phyloP scores from a whole-genome alignment of 306 rosid genomes.

The apple (Malus domestica) region DNA sequence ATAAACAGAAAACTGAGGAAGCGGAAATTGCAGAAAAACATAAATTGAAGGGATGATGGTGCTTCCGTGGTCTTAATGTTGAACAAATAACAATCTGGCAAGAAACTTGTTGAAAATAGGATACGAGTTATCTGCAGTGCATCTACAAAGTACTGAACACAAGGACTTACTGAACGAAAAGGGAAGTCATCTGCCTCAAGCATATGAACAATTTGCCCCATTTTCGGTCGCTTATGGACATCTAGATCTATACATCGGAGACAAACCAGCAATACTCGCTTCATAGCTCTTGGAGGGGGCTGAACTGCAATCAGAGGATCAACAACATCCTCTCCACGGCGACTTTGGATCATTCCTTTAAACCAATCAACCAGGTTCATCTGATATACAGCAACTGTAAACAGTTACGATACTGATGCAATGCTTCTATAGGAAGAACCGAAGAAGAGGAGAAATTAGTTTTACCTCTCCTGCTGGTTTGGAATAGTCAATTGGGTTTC shows the following conservation, averaged over 20 bases:
- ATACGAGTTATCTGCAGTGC: not conserved
- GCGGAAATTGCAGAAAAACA: not conserved
- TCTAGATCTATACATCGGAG: constrained; percentile 90
- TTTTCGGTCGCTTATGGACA: constrained; percentile 79
- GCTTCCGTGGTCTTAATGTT: not conserved
- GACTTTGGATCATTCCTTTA: constrained; percentile 82
- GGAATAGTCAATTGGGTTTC: constrained; percentile 91
- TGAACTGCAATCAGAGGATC: constrained; percentile 72
- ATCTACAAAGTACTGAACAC: not conserved
- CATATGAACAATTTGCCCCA: constrained; percentile 99
- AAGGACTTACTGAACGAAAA: constrained; percentile 62
- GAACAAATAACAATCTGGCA: not conserved
- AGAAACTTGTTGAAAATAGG: not conserved
- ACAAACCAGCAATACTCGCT: constrained; percentile 75
- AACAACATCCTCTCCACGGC: constrained; percentile 72
- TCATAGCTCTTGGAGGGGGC: constrained; percentile 71
- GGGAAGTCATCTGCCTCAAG: constrained; percentile 95
- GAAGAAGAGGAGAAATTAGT: constrained; percentile 4
- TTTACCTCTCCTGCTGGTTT: constrained; percentile 86
- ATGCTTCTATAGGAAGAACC: not conserved
- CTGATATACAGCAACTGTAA: constrained; percentile 34
- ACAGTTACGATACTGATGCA: constrained; percentile 4
- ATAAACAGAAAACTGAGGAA: not conserved
- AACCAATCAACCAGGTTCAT: constrained; percentile 98
- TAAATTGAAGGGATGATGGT: not conserved